phyloP scores from a whole-genome alignment of 345 rosid species.

The Barbarea vulgaris region DNA sequence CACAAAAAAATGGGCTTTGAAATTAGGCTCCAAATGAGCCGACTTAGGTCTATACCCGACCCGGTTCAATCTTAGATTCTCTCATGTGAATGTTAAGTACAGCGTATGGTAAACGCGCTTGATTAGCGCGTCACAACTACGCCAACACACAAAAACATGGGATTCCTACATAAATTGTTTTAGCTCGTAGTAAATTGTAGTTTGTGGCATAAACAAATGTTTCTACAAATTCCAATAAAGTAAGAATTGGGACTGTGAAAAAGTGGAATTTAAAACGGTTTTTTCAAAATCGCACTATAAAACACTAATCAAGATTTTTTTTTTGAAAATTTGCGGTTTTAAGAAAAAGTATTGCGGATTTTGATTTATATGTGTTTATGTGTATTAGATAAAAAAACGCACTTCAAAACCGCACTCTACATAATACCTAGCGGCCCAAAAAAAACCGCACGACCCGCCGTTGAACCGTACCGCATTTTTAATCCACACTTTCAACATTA shows the following conservation, averaged over 20 bases:
- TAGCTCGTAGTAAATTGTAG: not conserved
- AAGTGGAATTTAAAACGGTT: not conserved
- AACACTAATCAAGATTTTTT: no score
- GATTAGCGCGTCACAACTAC: not conserved
- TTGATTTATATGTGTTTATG: no score
- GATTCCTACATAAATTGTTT: not conserved
- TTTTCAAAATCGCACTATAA: no score
- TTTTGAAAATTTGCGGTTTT: no score
- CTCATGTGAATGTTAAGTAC: not conserved
- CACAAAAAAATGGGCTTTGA: slow-evolving; percentile 1
- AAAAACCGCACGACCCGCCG: no score
- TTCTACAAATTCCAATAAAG: not conserved
- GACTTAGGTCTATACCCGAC: not conserved
- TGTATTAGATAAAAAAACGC: no score
- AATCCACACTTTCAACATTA: no score
- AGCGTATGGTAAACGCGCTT: not conserved
- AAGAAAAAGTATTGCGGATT: no score
- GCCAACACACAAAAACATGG: not conserved
- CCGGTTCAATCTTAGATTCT: not conserved
- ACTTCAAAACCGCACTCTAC: no score
- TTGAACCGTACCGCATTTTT: no score
- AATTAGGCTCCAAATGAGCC: not conserved
- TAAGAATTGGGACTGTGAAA: not conserved
- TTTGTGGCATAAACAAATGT: not conserved
- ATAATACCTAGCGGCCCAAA: no score